phyloP scores from a whole-genome alignment of 306 rosid genomes.

The Ochetophila trinervis region DNA sequence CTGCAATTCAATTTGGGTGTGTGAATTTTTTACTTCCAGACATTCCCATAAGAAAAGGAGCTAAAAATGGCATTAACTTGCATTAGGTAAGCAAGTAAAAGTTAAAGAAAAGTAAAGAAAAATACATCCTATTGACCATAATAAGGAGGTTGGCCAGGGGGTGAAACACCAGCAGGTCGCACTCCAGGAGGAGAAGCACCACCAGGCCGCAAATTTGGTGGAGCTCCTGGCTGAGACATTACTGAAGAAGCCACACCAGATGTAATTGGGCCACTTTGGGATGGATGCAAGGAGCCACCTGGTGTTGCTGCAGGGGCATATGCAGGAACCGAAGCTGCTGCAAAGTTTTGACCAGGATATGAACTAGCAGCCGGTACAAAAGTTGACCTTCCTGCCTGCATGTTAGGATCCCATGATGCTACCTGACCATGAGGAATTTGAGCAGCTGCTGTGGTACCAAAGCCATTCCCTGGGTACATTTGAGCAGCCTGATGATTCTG shows the following conservation, averaged over 20 bases:
- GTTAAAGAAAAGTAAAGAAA: neutral
- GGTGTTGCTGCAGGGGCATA: slow-evolving; percentile 46
- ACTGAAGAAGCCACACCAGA: slow-evolving; percentile 39
- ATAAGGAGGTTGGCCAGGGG: slow-evolving; percentile 40
- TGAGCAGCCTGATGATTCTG: slow-evolving; percentile 48
- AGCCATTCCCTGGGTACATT: slow-evolving; percentile 44
- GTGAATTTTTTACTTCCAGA: neutral
- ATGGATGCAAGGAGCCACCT: slow-evolving; percentile 47
- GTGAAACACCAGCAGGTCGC: slow-evolving; percentile 38
- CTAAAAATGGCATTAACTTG: slow-evolving; percentile 11
- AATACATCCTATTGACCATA: slow-evolving; percentile 34
- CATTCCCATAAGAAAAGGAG: neutral
- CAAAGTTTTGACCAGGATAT: slow-evolving; percentile 52
- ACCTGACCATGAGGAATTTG: slow-evolving; percentile 62
- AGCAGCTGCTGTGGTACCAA: slow-evolving; percentile 32
- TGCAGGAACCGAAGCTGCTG: slow-evolving; percentile 38
- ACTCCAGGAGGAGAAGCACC: slow-evolving; percentile 44
- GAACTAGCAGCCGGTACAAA: slow-evolving; percentile 46
- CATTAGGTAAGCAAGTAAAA: slow-evolving; percentile 1
- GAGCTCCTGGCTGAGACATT: slow-evolving; percentile 33
- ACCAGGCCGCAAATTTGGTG: slow-evolving; percentile 31
- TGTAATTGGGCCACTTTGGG: slow-evolving; percentile 38
- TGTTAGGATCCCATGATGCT: slow-evolving; percentile 68
- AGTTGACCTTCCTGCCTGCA: slow-evolving; percentile 49
- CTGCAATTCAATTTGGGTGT: slow-evolving; percentile 8